Base-by-base conservation (phyloP, 108 stramenopile species). In the Conticribra guillardii region DNA sequence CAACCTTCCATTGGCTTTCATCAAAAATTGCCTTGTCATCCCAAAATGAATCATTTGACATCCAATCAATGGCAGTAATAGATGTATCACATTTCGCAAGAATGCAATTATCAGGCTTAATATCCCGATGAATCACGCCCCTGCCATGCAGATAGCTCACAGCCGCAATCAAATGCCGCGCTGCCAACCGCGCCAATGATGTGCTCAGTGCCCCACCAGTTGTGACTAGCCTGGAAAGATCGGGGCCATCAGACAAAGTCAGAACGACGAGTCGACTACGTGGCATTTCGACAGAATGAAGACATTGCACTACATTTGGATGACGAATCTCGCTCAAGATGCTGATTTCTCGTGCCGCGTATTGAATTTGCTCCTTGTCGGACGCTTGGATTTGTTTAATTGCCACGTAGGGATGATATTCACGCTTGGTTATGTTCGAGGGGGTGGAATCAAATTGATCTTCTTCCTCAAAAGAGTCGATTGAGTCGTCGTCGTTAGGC, bases 21-120 rank as follows among this genome's bases (percentile, higher is more conserved):
- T 63, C 71, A 33, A 88, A 84, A 17, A 62, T 70, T 28, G 78
- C 73, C 30, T 82, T 77, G 18, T 89, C 89, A 61, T 85, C 86
- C 89, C 89, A 89, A 47, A 87, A 86, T 17, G 73, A 55, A 48
- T 76, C 66, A 67, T 92, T 85, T 29, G 51, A 50, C 19, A 73
- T 68, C 78, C 88, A 92, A 54, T 89, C 88, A 61, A 85, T 81
- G 7, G 82, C 64, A 24, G 47, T 29, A 54, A 30, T 28, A 44
- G 57, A 22, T 34, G 85, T 17, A 30, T 87, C 59, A 17, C 59
- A 82, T 56, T 84, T 83, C 34, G 82, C 84, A 27, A 93, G 53
- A 54, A 93, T 89, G 27, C 78, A 85, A 67, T 94, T 94, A 55
- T 87, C 81, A 0, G 90, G 90, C 50, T 93, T 94, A 50, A 94